Base-by-base conservation (phyloP, 108 stramenopile species). In the Skeletonema costatum region DNA sequence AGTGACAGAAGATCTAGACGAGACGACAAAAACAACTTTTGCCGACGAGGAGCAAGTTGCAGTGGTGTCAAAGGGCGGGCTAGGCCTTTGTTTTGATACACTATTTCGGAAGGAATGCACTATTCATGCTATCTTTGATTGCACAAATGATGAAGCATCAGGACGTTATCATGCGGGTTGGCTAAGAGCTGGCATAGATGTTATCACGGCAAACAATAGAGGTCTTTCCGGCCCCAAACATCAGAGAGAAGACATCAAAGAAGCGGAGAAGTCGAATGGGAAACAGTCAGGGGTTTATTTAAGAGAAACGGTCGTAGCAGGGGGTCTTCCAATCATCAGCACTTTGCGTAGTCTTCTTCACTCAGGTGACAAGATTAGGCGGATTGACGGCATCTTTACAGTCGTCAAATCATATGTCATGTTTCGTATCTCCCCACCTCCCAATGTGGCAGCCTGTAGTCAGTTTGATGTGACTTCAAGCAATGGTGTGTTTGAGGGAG, bases 291-390 rank as follows among this genome's bases (percentile, higher is more conserved):
- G 83, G 16, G 63, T 92, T 11, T 97, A 94, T 74, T 68, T 93
- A 46, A 83, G 81, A 35, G 94, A 95, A 81, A 90, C 91, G 4
- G 89, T 90, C 7, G 93, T 97, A 16, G 93, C 92, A 12, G 96
- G 92, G 51, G 92, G 83, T 36, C 76, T 97, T 3, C 94, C 93
- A 30, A 76, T 97, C 14, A 80, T 94, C 58, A 83, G 78, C 38
- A 94, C 94, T 31, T 44, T 95, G 11, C 86, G 91, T 11, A 85
- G 83, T 25, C 72, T 91, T 10, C 82, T 91, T 2, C 76, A 80
- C 35, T 82, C 81, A 39, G 95, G 92, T 2, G 92, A 96, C 72
- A 85, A 74, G 35, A 89, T 94, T 59, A 80, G 87, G 10, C 78
- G 88, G 32, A 73, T 96, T 14, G 92, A 94, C 73, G 93, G 95